Evolutionary conservation across 2,329 filamentous ascomycete genomes (phyloP), one percentile per base, ranked within the genome.

Genomic region (Furcasterigmium furcatum): DNA sequence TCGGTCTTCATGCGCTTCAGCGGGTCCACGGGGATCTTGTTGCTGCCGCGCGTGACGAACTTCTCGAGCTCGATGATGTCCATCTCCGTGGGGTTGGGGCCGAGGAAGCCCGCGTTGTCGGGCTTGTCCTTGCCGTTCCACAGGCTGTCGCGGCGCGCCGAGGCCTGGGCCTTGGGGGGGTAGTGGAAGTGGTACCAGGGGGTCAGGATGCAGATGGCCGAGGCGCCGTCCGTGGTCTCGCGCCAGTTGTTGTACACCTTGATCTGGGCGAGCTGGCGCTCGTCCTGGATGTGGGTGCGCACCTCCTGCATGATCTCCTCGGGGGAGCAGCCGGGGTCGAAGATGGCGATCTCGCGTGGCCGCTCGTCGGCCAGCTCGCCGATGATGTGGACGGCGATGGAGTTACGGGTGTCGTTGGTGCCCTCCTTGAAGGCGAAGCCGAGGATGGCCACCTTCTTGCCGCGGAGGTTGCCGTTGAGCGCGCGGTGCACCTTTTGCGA

Each of bases 391-490:
- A 88, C 73, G 1, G 85, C 83, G 1, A 85, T 80, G 36, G 80
- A 82, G 60, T 90, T 87, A 30, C 87, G 77, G 5, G 85, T 87
- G 59, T 91, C 87, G 19, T 79, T 80, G 1, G 87, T 91, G 62
- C 89, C 79, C 66, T 88, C 87, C 73, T 92, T 91, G 69, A 88
- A 91, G 9, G 87, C 84, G 54, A 85, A 91, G 4, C 88, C 88
- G 6, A 91, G 74, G 3, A 91, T 71, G 3, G 84, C 76, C 13
- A 91, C 70, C 66, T 87, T 89, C 71, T 89, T 89, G 48, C 79
- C 77, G 3, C 74, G 72, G 6, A 90, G 70, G 9, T 83, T 87
- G 59, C 84, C 83, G 65, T 87, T 83, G 43, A 91, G 73, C 45
- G 78, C 79, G 48, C 73, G 73, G 55, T 89, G 78, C 36, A 91